Conservation (phyloP, 1,284 basidiomycete species). For the Bondarzewia mesenterica region DNA sequence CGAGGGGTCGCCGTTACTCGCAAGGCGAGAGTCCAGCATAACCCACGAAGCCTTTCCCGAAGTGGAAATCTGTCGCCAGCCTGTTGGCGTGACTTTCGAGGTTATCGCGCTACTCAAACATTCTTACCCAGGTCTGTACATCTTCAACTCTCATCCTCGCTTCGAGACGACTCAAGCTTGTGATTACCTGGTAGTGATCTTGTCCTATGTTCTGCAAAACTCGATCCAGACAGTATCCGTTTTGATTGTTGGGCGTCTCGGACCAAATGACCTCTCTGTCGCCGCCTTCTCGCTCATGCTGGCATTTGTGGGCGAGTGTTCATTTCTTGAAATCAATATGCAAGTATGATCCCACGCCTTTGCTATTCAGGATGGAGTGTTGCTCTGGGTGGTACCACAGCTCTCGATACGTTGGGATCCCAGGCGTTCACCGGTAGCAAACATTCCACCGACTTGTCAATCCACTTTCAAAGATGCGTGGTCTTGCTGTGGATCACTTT, state of each 20-base stretch:
- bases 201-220: slow-evolving; percentile 66
- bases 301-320: slow-evolving; percentile 64
- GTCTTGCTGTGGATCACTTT: slow-evolving; percentile 54
- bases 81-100: slow-evolving; percentile 9
- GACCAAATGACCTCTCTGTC: slow-evolving; percentile 59
- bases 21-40: neutral
- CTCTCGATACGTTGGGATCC: slow-evolving; percentile 69
- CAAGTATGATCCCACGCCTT: slow-evolving; percentile 40
- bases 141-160: neutral
- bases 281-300: slow-evolving; percentile 71
- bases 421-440: slow-evolving; percentile 62
- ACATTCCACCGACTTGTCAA: slow-evolving; percentile 49
- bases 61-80: slow-evolving; percentile 7
- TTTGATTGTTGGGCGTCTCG: slow-evolving; percentile 55
- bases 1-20: neutral
- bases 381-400: slow-evolving; percentile 69
- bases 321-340: slow-evolving; percentile 14
- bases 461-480: slow-evolving; percentile 64
- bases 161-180: neutral
- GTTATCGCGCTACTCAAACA: slow-evolving; percentile 10
- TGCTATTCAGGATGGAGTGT: slow-evolving; percentile 55
- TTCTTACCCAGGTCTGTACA: slow-evolving; percentile 13
- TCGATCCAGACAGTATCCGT: slow-evolving; percentile 62
- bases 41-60: slow-evolving; percentile 3
- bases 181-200: slow-evolving; percentile 31